These are phyloP conservation scores for Zangia roseola DNA, from an alignment of 768 basidiomycete genomes.

Conservation along the genomic window DNA sequence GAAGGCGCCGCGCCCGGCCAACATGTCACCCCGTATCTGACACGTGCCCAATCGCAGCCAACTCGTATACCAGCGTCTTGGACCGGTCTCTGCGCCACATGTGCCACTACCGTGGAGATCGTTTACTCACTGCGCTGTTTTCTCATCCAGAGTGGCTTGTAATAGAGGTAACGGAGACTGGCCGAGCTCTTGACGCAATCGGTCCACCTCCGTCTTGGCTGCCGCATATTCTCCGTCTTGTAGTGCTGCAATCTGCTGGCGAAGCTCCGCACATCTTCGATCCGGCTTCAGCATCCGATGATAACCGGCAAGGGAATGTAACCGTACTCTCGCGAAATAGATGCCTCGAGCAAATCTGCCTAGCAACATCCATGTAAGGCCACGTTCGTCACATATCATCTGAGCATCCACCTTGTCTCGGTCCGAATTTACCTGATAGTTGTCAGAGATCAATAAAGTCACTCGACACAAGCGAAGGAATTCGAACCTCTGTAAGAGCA, in stretches of 20 bases:
- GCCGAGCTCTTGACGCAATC: constrained; percentile 71
- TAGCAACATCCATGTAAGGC: constrained; percentile 16
- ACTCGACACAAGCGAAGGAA: constrained; percentile 4
- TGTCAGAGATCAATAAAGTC: constrained; percentile 12
- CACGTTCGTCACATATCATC: constrained; percentile 3
- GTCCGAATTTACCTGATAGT: constrained; percentile 70
- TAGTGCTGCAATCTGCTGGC: constrained; percentile 60
- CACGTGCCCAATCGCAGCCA: constrained; percentile 1
- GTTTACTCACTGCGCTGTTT: constrained; percentile 46
- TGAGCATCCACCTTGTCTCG: constrained; percentile 57
- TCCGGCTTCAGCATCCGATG: constrained; percentile 8
- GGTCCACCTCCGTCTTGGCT: constrained; percentile 76
- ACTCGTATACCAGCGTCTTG: constrained; percentile 1
- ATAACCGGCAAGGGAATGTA: constrained; percentile 3
- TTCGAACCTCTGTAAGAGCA: constrained; percentile 65
- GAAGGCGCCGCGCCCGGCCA: not conserved
- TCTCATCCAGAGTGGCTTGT: constrained; percentile 75
- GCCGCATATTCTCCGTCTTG: constrained; percentile 75
- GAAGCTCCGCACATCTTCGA: constrained; percentile 62
- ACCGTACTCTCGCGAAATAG: constrained; percentile 67
- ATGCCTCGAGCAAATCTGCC: constrained; percentile 69
- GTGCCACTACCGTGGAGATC: constrained; percentile 10
- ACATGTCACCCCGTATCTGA: not conserved
- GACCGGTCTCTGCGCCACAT: constrained; percentile 4
- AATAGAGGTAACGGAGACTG: constrained; percentile 71